Evolutionary conservation across 2,329 filamentous ascomycete species (phyloP), one percentile per base, ranked within the genome.

Genomic region (Rutstroemia sp.): DNA sequence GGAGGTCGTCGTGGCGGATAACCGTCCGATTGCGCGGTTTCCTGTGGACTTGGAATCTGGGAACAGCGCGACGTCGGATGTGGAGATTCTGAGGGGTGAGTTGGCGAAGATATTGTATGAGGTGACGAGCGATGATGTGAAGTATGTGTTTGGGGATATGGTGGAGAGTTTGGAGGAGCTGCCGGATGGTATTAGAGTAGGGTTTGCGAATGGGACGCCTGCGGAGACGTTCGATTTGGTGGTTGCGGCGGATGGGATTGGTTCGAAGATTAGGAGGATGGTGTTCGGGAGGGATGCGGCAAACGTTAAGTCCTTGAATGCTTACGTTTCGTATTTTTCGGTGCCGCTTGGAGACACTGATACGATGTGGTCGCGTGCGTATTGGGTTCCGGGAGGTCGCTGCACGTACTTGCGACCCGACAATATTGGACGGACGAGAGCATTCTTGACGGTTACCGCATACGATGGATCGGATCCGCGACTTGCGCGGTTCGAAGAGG

Each of bases 191-290:
- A 67, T 59, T 2, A 73, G 77, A 37, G 68, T 73, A 39, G 77
- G 77, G 56, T 59, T 66, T n/a, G 75, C 73, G 42, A 68, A 71
- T 37, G 59, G 63, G 4, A 69, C 69, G 5, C 30, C 30, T 1
- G 59, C 68, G 4, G 49, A 69, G 6, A 62, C 71, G 18, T 78
- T 69, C 59, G 76, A 78, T 56, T 71, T 80, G 7, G 72, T 79
- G 9, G 73, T 79, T 9, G 76, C 73, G 18, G 74, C 72, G 54
- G 77, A 79, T 58, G 77, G 77, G 2, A 65, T 73, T 12, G 74
- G 70, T 1, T 79, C 77, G 3, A 67, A 72, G 41, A 78, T 75
- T 25, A 69, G 77, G 45, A 73, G 74, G 57, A 68, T 4, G 21
- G 44, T 8, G 66, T 71, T 30, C 60, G 65, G 2, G 55, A 71